Conservation (phyloP, 345 rosid species). For the Salix brachista region DNA sequence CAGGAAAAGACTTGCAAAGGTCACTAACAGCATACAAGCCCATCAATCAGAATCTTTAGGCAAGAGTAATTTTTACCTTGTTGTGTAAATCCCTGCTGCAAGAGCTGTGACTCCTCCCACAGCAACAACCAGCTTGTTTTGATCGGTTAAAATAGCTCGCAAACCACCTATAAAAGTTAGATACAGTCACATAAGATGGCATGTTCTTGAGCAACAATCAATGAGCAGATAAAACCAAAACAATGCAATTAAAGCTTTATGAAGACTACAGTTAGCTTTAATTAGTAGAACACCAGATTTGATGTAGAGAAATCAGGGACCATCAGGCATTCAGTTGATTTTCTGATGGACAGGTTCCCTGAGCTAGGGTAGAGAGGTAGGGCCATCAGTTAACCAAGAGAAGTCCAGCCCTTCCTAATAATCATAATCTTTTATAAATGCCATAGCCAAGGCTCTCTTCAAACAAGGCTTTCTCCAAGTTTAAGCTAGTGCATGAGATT, state of each 20-base stretch:
- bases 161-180: constrained; percentile 62
- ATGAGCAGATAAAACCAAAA: constrained; percentile 1
- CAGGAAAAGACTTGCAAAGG: not conserved
- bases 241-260: not conserved
- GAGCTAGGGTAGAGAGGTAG: not conserved
- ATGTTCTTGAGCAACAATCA: constrained; percentile 11
- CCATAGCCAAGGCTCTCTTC: not conserved
- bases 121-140: constrained; percentile 87
- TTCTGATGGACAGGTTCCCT: not conserved
- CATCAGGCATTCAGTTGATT: not conserved
- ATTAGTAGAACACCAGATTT: not conserved
- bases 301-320: not conserved
- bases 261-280: constrained; percentile 1
- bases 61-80: constrained; percentile 50
- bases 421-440: not conserved
- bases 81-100: constrained; percentile 95
- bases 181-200: constrained; percentile 5
- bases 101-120: constrained; percentile 98
- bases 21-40: not conserved
- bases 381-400: not conserved
- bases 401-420: not conserved
- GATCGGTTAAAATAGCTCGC: constrained; percentile 86
- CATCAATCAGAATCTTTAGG: not conserved
- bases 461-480: not conserved
- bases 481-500: not conserved